phyloP scores from a whole-genome alignment of 176 grass and related monocot genomes.

The Elaeis guineensis region DNA sequence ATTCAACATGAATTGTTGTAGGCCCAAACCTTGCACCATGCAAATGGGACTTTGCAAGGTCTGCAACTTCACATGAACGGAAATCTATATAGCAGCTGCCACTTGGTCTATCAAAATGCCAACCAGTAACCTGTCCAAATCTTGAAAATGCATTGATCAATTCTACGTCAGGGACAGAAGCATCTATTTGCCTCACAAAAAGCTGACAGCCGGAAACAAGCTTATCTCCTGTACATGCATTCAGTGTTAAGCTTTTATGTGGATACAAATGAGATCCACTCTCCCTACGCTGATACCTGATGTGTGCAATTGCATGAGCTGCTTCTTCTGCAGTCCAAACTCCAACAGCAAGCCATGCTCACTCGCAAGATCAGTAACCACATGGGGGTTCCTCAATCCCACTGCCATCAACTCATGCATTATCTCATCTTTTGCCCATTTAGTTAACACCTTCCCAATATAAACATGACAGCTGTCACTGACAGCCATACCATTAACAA shows the following conservation, averaged over 20 bases:
- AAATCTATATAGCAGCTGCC: conserved; percentile 52
- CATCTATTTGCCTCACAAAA: conserved; percentile 58
- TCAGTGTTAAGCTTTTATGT: conserved; percentile 1
- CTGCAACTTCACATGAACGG: conserved; percentile 40
- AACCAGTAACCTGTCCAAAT: conserved; percentile 53
- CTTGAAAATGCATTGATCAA: conserved; percentile 61
- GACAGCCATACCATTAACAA: conserved; percentile 54
- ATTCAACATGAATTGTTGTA: conserved; percentile 43
- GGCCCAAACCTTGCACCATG: conserved; percentile 57
- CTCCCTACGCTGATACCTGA: conserved; percentile 31
- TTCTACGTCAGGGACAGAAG: conserved; percentile 38
- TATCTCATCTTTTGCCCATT: conserved; percentile 68
- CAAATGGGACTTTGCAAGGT: conserved; percentile 42
- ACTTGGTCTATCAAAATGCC: conserved; percentile 45
- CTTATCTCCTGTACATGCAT: conserved; percentile 16
- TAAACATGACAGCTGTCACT: conserved; percentile 77
- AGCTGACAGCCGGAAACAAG: conserved; percentile 32
- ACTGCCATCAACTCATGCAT: conserved; percentile 50
- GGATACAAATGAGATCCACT: conserved; percentile 16
- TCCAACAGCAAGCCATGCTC: conserved; percentile 80
- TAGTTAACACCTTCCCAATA: conserved; percentile 54
- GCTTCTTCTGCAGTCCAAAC: conserved; percentile 70
- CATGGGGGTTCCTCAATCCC: conserved; percentile 46
- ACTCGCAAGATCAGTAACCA: conserved; percentile 39
- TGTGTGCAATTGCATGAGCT: conserved; percentile 56